These are phyloP conservation scores for Aspergillus viridinutans DNA, from an alignment of 2,329 filamentous ascomycete genomes.

Conservation along the genomic window DNA sequence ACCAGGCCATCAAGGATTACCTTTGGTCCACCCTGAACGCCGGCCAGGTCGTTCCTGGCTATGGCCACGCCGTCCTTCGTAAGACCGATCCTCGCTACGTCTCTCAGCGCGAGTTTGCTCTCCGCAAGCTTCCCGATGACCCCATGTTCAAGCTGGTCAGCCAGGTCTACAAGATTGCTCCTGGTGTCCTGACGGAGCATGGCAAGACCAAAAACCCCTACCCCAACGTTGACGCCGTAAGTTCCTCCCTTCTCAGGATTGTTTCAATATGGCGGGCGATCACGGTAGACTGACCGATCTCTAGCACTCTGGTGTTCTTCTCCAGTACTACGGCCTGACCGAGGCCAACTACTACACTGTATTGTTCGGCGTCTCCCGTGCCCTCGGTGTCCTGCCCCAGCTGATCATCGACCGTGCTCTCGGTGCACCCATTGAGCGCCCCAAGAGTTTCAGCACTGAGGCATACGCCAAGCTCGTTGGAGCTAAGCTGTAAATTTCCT, in stretches of 20 bases:
- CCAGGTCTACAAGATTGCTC: constrained; percentile 99
- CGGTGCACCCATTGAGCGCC: constrained; percentile 94
- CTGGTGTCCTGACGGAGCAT: constrained; percentile 95
- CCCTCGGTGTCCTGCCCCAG: constrained; percentile 97
- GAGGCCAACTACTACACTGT: constrained; percentile 99
- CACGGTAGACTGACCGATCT: constrained; percentile 11
- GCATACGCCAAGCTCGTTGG: constrained; percentile 90
- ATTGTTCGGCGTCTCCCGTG: constrained; percentile 96
- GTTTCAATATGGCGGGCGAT: not conserved
- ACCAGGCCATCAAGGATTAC: constrained; percentile 96
- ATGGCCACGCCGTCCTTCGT: constrained; percentile 97
- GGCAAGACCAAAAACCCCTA: constrained; percentile 99
- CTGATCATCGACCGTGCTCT: constrained; percentile 99
- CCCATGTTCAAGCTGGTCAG: constrained; percentile 99
- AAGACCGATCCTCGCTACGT: constrained; percentile 99
- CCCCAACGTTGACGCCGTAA: constrained; percentile 89
- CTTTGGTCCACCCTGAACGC: constrained; percentile 95
- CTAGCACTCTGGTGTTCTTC: constrained; percentile 90
- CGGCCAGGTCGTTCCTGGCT: constrained; percentile 94
- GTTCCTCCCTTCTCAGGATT: constrained; percentile 13
- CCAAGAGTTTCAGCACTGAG: constrained; percentile 98
- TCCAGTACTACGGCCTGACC: constrained; percentile 98
- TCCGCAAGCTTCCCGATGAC: constrained; percentile 89
- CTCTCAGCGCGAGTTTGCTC: constrained; percentile 95
- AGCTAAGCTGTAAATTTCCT: constrained; percentile 72